Evolutionary conservation across 2,329 filamentous ascomycete species (phyloP).

Genomic region (Talaromyces amestolkiae): DNA sequence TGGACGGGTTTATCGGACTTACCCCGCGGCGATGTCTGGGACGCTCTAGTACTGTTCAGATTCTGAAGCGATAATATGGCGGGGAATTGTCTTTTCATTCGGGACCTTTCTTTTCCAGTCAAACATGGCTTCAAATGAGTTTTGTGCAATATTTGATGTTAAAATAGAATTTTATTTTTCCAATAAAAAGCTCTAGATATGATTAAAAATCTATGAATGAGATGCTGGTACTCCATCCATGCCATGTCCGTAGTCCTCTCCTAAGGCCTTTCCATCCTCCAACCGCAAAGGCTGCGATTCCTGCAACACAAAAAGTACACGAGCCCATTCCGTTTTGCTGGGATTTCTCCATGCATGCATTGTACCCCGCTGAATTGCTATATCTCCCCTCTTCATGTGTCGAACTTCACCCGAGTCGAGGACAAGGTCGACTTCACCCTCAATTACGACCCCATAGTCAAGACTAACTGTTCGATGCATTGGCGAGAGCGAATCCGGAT

Average conservation of each 20-base stretch:
- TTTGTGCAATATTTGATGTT: background rate
- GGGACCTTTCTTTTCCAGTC: background rate
- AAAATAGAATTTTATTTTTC: background rate
- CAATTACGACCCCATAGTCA: constrained; percentile 56
- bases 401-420: constrained; percentile 53
- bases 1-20: background rate
- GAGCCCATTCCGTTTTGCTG: constrained; percentile 48
- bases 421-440: constrained; percentile 53
- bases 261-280: constrained; percentile 26
- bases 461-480: constrained; percentile 57
- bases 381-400: constrained; percentile 51
- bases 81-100: background rate
- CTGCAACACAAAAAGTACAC: constrained; percentile 39
- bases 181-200: background rate
- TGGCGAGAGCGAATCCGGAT: constrained; percentile 33
- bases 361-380: constrained; percentile 57
- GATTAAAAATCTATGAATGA: constrained; percentile 13
- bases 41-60: background rate
- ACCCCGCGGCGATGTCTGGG: background rate
- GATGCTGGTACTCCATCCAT: constrained; percentile 21
- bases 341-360: constrained; percentile 56
- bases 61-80: background rate
- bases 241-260: constrained; percentile 21
- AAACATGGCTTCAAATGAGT: background rate
- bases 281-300: constrained; percentile 11